These are phyloP conservation scores for Furcasterigmium furcatum DNA, from an alignment of 2,329 filamentous ascomycete genomes.

Conservation along the genomic window DNA sequence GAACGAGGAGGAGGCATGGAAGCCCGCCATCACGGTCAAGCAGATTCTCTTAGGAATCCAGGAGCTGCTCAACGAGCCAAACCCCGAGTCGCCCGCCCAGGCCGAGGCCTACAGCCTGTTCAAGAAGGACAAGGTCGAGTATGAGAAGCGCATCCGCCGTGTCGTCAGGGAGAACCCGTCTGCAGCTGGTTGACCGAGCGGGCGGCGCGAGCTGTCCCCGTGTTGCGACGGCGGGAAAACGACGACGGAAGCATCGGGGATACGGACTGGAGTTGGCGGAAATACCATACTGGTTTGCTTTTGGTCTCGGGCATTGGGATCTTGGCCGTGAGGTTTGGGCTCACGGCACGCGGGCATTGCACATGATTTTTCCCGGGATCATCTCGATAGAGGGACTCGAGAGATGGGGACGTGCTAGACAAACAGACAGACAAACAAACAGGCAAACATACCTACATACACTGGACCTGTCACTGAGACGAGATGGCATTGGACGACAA, in stretches of 20 bases:
- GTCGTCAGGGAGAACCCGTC: constrained; percentile 89
- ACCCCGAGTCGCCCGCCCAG: constrained; percentile 94
- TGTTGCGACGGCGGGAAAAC: neutral
- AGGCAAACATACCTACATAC: no score
- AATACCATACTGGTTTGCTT: neutral
- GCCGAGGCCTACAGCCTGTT: constrained; percentile 97
- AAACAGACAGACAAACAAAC: no score
- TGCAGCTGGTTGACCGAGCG: no score
- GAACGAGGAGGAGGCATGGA: constrained; percentile 98
- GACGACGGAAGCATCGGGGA: neutral
- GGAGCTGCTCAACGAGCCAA: constrained; percentile 92
- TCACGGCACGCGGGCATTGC: neutral
- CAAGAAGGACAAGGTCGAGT: constrained; percentile 83
- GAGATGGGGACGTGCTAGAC: no score
- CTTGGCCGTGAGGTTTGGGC: neutral
- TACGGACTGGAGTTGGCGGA: neutral
- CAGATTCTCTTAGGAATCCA: constrained; percentile 96
- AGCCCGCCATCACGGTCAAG: constrained; percentile 97
- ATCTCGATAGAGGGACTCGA: neutral
- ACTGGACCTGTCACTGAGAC: no score
- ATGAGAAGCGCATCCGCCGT: constrained; percentile 82
- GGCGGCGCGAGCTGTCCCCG: no score
- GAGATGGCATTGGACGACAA: no score
- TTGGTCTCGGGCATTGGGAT: neutral
- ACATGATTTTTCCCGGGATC: neutral